These are phyloP conservation scores for Akanthomyces dipterigenus DNA, from an alignment of 2,329 filamentous ascomycete species.

Conservation along the genomic window DNA sequence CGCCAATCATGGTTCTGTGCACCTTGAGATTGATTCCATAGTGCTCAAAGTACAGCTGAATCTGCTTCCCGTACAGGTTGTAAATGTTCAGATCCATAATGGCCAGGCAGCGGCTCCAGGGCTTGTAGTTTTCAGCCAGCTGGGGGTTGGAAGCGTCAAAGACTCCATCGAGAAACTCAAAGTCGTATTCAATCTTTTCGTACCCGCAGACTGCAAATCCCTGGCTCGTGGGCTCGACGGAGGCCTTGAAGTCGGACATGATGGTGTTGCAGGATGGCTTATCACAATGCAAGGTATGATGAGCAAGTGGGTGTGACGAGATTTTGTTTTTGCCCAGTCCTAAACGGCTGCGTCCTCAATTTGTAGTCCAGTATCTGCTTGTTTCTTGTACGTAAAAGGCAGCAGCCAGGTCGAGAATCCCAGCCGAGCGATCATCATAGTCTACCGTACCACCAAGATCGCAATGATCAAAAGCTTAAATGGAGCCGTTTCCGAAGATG, in stretches of 20 bases:
- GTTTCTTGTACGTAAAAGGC: not conserved
- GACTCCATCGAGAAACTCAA: constrained; percentile 64
- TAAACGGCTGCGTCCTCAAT: not conserved
- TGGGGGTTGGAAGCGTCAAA: constrained; percentile 55
- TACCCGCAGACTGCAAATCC: constrained; percentile 68
- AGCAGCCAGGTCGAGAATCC: not conserved
- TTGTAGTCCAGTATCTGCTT: not conserved
- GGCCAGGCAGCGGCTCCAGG: constrained; percentile 59
- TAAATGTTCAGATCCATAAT: constrained; percentile 68
- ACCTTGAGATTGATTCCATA: constrained; percentile 56
- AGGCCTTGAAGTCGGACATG: constrained; percentile 39
- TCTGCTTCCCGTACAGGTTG: constrained; percentile 58
- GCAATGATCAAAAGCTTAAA: not conserved
- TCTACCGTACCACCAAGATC: not conserved
- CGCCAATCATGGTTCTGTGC: constrained; percentile 67
- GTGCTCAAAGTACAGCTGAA: constrained; percentile 61
- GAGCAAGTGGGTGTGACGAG: too few relatives aligned
- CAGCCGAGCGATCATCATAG: not conserved
- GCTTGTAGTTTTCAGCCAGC: constrained; percentile 57
- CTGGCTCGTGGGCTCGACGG: constrained; percentile 53
- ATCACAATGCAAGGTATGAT: not conserved
- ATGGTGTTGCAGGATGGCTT: not conserved
- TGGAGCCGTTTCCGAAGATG: not conserved
- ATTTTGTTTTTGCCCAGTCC: not conserved
- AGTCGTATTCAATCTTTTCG: constrained; percentile 72